phyloP scores from a whole-genome alignment of 495 filamentous ascomycete genomes.

The Penicillium desertorum region DNA sequence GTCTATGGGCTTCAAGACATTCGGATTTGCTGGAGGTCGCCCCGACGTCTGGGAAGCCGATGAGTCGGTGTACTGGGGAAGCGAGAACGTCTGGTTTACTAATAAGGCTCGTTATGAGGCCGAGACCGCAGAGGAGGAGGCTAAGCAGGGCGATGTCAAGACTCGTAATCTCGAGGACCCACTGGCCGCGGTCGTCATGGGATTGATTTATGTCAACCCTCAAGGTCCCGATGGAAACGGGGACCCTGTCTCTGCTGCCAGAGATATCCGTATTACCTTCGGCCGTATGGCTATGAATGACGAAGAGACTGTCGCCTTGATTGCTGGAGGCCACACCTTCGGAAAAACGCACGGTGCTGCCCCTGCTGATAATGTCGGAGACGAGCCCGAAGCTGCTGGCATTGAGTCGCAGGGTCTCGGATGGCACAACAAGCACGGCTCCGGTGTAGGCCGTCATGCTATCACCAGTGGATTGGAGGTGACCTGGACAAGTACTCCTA shows the following conservation, averaged over 20 bases:
- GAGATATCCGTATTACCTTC: conserved; percentile 70
- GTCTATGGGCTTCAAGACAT: conserved; percentile 71
- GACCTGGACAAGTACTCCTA: conserved; percentile 69
- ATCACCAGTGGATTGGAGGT: conserved; percentile 75
- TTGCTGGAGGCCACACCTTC: conserved; percentile 72
- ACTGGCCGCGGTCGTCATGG: conserved; percentile 66
- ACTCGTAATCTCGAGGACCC: conserved; percentile 61
- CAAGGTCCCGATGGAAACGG: conserved; percentile 70
- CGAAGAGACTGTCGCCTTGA: conserved; percentile 71
- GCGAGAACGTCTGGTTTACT: conserved; percentile 64
- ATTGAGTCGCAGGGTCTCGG: conserved; percentile 66
- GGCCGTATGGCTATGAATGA: conserved; percentile 77
- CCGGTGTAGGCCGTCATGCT: conserved; percentile 62
- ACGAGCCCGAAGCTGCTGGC: conserved; percentile 60
- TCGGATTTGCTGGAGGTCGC: conserved; percentile 70
- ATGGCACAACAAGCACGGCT: conserved; percentile 58
- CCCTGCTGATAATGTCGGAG: conserved; percentile 55
- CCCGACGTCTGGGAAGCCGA: conserved; percentile 69
- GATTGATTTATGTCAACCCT: conserved; percentile 75
- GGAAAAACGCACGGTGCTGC: conserved; percentile 75
- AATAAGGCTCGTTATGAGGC: conserved; percentile 63
- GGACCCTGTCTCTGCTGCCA: conserved; percentile 63
- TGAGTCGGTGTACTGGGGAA: conserved; percentile 72
- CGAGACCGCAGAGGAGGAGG: conserved; percentile 50
- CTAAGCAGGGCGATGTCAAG: conserved; percentile 53